These are phyloP conservation scores for Choiromyces venosus DNA, from an alignment of 495 filamentous ascomycete species.

Conservation along the genomic window DNA sequence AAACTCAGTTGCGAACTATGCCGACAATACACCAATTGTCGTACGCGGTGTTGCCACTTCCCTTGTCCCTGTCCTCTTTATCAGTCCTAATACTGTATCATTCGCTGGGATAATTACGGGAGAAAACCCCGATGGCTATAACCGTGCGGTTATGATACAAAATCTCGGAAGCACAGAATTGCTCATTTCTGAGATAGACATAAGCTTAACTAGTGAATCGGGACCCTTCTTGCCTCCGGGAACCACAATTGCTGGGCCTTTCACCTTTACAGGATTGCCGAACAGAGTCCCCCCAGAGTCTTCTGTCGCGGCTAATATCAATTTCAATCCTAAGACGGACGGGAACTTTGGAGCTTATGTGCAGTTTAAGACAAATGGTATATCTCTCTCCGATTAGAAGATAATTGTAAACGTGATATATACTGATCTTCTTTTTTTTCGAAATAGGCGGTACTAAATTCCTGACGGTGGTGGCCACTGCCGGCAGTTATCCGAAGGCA, in stretches of 20 bases:
- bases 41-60: constrained; percentile 44
- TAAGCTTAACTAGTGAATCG: constrained; percentile 43
- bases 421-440: background rate
- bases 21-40: constrained; percentile 41
- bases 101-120: constrained; percentile 47
- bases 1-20: constrained; percentile 44
- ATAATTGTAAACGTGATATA: background rate
- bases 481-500: constrained; percentile 46
- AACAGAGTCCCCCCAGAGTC: constrained; percentile 41
- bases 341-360: constrained; percentile 47
- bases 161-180: constrained; percentile 44
- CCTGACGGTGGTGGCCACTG: constrained; percentile 44
- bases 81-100: constrained; percentile 43
- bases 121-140: constrained; percentile 31
- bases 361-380: constrained; percentile 45
- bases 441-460: constrained; percentile 38
- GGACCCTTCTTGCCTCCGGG: constrained; percentile 43
- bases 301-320: constrained; percentile 42
- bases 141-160: constrained; percentile 40
- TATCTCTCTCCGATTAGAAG: background rate
- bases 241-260: constrained; percentile 44
- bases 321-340: constrained; percentile 44
- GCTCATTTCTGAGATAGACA: constrained; percentile 43
- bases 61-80: constrained; percentile 40
- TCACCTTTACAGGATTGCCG: constrained; percentile 46